These are phyloP conservation scores for Amaranthus tricolor DNA, from an alignment of 179 eudicot genomes.

Conservation along the genomic window DNA sequence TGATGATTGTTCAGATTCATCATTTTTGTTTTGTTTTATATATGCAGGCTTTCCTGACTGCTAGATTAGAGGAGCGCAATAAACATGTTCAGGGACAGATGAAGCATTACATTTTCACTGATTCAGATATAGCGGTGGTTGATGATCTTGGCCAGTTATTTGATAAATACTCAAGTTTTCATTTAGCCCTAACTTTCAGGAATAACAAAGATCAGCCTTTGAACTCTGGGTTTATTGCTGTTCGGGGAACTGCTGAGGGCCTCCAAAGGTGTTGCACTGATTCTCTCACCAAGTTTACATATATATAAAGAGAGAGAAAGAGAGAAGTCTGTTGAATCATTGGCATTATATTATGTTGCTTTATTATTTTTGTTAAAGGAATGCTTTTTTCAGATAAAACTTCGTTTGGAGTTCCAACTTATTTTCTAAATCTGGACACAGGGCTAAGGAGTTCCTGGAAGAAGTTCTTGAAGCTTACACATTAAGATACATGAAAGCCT, in stretches of 20 bases:
- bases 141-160: slow-evolving; percentile 73
- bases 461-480: slow-evolving; percentile 70
- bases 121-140: slow-evolving; percentile 86
- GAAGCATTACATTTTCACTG: slow-evolving; percentile 74
- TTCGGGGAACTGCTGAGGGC: slow-evolving; percentile 78
- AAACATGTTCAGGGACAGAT: slow-evolving; percentile 30
- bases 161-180: slow-evolving; percentile 46
- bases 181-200: slow-evolving; percentile 88
- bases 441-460: slow-evolving; percentile 65
- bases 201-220: slow-evolving; percentile 94
- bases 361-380: not conserved
- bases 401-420: not conserved
- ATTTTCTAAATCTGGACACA: slow-evolving; percentile 23
- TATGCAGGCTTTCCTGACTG: slow-evolving; percentile 67
- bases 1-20: not conserved
- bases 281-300: not conserved
- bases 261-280: slow-evolving; percentile 49
- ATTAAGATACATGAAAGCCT: slow-evolving; percentile 79
- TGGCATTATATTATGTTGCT: not conserved
- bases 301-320: not conserved
- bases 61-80: slow-evolving; percentile 52
- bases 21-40: not conserved
- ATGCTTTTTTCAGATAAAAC: not conserved
- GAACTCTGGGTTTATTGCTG: slow-evolving; percentile 92
- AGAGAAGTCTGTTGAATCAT: not conserved